These are phyloP conservation scores for Diaporthe velutina DNA, from an alignment of 2,329 filamentous ascomycete genomes.

Conservation along the genomic window DNA sequence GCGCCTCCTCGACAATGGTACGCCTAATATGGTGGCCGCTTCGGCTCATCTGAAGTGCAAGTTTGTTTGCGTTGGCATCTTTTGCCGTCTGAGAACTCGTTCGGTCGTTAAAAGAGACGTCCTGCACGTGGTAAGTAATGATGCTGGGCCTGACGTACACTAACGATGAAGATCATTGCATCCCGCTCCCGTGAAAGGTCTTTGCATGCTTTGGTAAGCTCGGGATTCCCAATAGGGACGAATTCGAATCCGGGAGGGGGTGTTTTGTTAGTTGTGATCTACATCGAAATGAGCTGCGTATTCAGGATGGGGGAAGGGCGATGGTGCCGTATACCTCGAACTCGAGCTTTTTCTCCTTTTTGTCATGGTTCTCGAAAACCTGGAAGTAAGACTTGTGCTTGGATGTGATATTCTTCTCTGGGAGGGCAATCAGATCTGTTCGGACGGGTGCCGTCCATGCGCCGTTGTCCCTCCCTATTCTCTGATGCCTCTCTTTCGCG, in stretches of 20 bases:
- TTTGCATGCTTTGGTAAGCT: constrained; percentile 72
- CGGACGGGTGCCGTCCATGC: constrained; percentile 45
- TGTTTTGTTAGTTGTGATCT: constrained; percentile 65
- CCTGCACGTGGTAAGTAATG: constrained; percentile 10
- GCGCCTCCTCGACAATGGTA: constrained; percentile 70
- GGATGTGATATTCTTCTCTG: constrained; percentile 52
- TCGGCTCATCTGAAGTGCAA: constrained; percentile 68
- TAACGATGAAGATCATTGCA: constrained; percentile 76
- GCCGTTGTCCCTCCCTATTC: constrained; percentile 43
- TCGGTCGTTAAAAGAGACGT: constrained; percentile 40
- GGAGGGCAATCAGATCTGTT: constrained; percentile 47
- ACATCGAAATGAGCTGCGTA: constrained; percentile 41
- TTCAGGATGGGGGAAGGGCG: neutral
- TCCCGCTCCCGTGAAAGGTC: constrained; percentile 72
- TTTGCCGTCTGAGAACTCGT: constrained; percentile 48
- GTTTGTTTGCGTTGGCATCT: constrained; percentile 52
- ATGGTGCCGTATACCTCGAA: constrained; percentile 63
- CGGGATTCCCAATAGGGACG: constrained; percentile 72
- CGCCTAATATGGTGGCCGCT: constrained; percentile 72
- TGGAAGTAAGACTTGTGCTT: constrained; percentile 75
- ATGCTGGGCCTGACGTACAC: constrained; percentile 58
- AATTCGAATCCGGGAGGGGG: constrained; percentile 74
- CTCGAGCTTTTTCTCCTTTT: constrained; percentile 72
- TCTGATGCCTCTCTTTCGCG: constrained; percentile 50
- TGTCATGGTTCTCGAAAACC: constrained; percentile 73